A percentile compares a stretch with the other conserved stretches of the same genome.
Evolutionary conservation across 495 filamentous ascomycete genomes (phyloP).

Genomic region (Aspergillus olivimuriae): DNA sequence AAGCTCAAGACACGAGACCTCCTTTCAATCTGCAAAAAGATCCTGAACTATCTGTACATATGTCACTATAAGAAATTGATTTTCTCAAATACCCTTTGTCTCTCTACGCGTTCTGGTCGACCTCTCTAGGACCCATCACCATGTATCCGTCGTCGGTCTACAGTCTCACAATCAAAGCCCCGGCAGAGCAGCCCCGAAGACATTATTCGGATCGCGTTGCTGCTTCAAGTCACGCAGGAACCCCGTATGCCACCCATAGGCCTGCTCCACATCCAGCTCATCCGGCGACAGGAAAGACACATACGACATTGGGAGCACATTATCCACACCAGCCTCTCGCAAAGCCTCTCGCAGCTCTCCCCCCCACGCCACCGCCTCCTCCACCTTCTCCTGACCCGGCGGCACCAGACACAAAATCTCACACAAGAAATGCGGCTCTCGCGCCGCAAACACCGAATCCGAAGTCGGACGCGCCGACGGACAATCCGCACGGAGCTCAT

Average conservation of each 20-base stretch:
- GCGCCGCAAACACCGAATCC: conserved; percentile 22
- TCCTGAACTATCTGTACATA: too few relatives aligned
- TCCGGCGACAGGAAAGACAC: conserved; percentile 12
- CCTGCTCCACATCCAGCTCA: neutral
- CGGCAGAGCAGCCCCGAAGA: neutral
- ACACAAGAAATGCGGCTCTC: conserved; percentile 33
- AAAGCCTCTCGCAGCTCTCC: conserved; percentile 9
- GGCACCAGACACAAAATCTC: conserved; percentile 23
- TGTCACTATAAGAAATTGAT: too few relatives aligned
- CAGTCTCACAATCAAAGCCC: too few relatives aligned
- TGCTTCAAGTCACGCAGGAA: neutral
- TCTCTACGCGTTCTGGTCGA: too few relatives aligned
- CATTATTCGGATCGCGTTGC: neutral
- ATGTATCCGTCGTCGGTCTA: too few relatives aligned
- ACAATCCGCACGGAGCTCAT: conserved; percentile 20
- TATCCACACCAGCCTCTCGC: conserved; percentile 7
- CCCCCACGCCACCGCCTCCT: conserved; percentile 21
- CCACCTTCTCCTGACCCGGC: neutral
- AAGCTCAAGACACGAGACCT: too few relatives aligned
- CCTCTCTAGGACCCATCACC: too few relatives aligned
- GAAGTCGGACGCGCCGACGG: conserved; percentile 6
- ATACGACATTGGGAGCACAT: conserved; percentile 25
- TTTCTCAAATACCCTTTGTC: too few relatives aligned
- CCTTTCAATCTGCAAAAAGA: too few relatives aligned
- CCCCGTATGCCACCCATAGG: neutral